Evolutionary conservation across 495 filamentous ascomycete species (phyloP).

Genomic region (Patellaria atrata): DNA sequence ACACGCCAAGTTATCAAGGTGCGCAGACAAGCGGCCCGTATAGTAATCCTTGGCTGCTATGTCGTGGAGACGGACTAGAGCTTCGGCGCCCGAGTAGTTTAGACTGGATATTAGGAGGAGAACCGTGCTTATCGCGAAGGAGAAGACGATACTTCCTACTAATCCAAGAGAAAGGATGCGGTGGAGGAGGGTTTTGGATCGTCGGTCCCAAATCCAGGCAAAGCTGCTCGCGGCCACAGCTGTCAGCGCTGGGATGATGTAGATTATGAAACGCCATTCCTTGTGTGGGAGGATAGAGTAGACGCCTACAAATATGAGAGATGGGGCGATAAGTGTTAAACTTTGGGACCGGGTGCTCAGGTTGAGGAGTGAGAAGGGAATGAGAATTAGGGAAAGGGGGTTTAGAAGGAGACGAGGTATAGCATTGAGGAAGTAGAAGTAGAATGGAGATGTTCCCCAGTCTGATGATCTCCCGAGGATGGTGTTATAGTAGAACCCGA

Average conservation of each 20-base stretch:
- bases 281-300: conserved; percentile 89
- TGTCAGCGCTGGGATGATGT: conserved; percentile 67
- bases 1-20: conserved; percentile 77
- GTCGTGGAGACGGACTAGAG: conserved; percentile 20
- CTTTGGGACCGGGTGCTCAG: conserved; percentile 34
- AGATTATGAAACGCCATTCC: conserved; percentile 91
- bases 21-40: conserved; percentile 32
- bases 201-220: conserved; percentile 55
- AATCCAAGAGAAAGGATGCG: conserved; percentile 41
- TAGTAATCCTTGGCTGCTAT: neutral
- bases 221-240: conserved; percentile 62
- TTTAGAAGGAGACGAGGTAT: conserved; percentile 76
- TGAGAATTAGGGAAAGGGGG: conserved; percentile 46
- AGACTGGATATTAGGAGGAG: conserved; percentile 44
- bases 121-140: conserved; percentile 42
- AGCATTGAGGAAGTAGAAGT: conserved; percentile 70
- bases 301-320: conserved; percentile 53
- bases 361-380: conserved; percentile 48
- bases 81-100: conserved; percentile 29
- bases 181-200: conserved; percentile 43
- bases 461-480: conserved; percentile 58
- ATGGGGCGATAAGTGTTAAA: conserved; percentile 46
- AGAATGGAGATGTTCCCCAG: conserved; percentile 78
- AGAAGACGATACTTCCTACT: conserved; percentile 39
- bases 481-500: conserved; percentile 84